phyloP scores from a whole-genome alignment of 257 asterid species.

The Coffea eugenioides region DNA sequence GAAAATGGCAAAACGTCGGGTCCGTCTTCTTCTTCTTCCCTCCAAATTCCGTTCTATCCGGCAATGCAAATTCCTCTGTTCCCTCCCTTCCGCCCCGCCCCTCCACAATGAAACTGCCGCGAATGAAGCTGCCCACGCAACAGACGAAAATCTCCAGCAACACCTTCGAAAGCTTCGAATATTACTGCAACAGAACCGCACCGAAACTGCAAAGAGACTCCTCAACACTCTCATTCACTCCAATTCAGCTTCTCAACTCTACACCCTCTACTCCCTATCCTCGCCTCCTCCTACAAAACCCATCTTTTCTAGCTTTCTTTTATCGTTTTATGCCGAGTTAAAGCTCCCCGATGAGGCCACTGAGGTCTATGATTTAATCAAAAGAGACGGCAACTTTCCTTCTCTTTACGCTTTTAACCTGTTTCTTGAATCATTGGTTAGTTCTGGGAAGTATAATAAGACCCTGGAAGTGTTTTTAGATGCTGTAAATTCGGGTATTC shows the following conservation, averaged over 20 bases:
- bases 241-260: slow-evolving; percentile 52
- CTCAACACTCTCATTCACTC: slow-evolving; percentile 37
- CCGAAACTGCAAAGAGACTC: slow-evolving; percentile 51
- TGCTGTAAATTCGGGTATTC: slow-evolving; percentile 47
- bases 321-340: slow-evolving; percentile 55
- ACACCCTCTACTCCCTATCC: slow-evolving; percentile 29
- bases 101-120: background rate
- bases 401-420: slow-evolving; percentile 49
- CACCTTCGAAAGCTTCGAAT: slow-evolving; percentile 47
- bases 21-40: background rate
- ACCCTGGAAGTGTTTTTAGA: slow-evolving; percentile 44
- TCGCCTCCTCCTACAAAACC: slow-evolving; percentile 42
- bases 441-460: slow-evolving; percentile 29
- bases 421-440: slow-evolving; percentile 61
- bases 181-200: slow-evolving; percentile 51
- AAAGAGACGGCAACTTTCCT: slow-evolving; percentile 51
- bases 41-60: background rate
- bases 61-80: slow-evolving; percentile 15
- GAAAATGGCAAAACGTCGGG: slow-evolving; percentile 11
- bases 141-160: slow-evolving; percentile 29
- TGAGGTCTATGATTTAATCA: slow-evolving; percentile 49
- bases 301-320: slow-evolving; percentile 38
- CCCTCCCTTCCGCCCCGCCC: background rate
- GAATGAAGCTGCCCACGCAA: background rate
- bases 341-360: slow-evolving; percentile 54